Evolutionary conservation across 192 early-diverging fungal species (phyloP).

Genomic region (Rhizoclosmatium globosum): DNA sequence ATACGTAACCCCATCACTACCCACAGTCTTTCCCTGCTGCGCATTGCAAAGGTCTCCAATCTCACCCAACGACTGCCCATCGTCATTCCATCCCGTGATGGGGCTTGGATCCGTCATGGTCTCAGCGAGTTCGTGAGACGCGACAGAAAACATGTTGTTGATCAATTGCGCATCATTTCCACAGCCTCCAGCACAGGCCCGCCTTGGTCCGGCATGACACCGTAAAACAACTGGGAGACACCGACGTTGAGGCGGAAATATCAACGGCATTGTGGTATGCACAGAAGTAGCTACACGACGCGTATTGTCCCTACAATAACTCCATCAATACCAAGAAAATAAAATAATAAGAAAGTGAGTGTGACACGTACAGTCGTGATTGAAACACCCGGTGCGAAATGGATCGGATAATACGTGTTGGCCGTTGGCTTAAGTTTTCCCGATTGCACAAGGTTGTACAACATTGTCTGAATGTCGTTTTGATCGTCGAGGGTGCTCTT

Average conservation of each 20-base stretch:
- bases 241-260: constrained; percentile 23
- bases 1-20: constrained; percentile 21
- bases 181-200: constrained; percentile 45
- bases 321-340: too few relatives aligned
- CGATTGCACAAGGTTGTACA: constrained; percentile 3
- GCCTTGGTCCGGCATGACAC: constrained; percentile 49
- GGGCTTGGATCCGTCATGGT: constrained; percentile 18
- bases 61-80: constrained; percentile 12
- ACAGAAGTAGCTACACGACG: constrained; percentile 39
- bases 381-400: neutral
- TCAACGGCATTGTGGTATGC: constrained; percentile 45
- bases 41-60: constrained; percentile 32
- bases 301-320: neutral
- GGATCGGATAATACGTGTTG: constrained; percentile 50
- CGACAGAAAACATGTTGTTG: constrained; percentile 12
- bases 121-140: constrained; percentile 37
- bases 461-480: constrained; percentile 8
- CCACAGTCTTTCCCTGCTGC: constrained; percentile 17
- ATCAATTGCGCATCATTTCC: constrained; percentile 1
- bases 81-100: constrained; percentile 24
- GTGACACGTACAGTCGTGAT: neutral
- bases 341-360: too few relatives aligned
- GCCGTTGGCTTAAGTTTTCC: constrained; percentile 41
- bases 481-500: neutral
- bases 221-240: constrained; percentile 37